Percentiles rank a stretch among this genome's conserved stretches.
phyloP scores from a whole-genome alignment of 2,329 filamentous ascomycete genomes.

The Fragosphaeria purpurea region DNA sequence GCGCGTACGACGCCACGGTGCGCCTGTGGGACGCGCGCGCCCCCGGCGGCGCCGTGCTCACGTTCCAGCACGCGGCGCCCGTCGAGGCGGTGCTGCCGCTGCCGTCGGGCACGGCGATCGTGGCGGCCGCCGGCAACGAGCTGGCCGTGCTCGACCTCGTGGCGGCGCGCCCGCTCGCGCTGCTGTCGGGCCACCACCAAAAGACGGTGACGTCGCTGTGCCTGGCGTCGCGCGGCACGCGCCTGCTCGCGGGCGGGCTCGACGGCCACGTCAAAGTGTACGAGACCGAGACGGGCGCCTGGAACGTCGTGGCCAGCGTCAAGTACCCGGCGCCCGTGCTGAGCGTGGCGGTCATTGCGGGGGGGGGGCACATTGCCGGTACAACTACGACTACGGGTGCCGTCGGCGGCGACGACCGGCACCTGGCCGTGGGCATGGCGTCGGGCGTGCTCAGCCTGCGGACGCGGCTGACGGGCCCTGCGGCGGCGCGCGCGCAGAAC shows the following conservation, averaged over 20 bases:
- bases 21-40: conserved; percentile 85
- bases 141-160: conserved; percentile 90
- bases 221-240: conserved; percentile 67
- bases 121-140: conserved; percentile 75
- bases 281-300: conserved; percentile 79
- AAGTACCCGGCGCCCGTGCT: conserved; percentile 92
- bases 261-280: conserved; percentile 98
- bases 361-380: conserved; percentile 51
- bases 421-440: conserved; percentile 90
- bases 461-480: conserved; percentile 14
- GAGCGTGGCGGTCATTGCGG: conserved; percentile 65
- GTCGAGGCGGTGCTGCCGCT: conserved; percentile 84
- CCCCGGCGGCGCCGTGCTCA: conserved; percentile 63
- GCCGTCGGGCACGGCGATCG: conserved; percentile 73
- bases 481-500: conserved; percentile 9
- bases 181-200: conserved; percentile 90
- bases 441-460: conserved; percentile 60
- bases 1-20: conserved; percentile 91
- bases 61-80: conserved; percentile 85
- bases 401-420: conserved; percentile 81
- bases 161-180: conserved; percentile 74
- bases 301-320: conserved; percentile 91
- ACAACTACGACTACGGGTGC: no score
- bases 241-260: conserved; percentile 77
- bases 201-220: conserved; percentile 90